Percentiles rank a stretch among this genome's conserved stretches.
phyloP scores from a whole-genome alignment of 1,284 basidiomycete genomes.

The Fomitopsis pinicola region DNA sequence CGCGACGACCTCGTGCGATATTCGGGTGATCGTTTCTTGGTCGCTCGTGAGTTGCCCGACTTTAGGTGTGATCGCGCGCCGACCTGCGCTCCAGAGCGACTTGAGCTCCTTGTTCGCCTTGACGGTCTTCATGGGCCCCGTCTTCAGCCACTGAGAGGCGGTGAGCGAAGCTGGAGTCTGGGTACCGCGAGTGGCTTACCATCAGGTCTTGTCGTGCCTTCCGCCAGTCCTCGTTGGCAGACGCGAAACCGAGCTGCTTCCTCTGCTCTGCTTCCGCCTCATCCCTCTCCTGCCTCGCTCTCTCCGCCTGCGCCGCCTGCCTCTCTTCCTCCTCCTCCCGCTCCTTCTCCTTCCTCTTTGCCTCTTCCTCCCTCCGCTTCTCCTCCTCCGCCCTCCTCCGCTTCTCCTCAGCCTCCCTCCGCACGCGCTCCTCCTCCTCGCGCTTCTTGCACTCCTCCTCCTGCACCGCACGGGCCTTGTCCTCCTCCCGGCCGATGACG shows the following conservation, averaged over 20 bases:
- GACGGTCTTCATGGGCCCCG: slow-evolving; percentile 66
- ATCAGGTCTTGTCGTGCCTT: slow-evolving; percentile 57
- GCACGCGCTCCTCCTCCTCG: slow-evolving; percentile 35
- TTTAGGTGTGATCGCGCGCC: slow-evolving; percentile 86
- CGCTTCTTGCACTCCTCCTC: slow-evolving; percentile 48
- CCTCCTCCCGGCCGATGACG: slow-evolving; percentile 62
- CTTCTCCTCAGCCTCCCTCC: slow-evolving; percentile 32
- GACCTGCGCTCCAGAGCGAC: slow-evolving; percentile 56
- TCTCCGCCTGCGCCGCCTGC: slow-evolving; percentile 26
- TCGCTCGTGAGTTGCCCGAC: slow-evolving; percentile 92
- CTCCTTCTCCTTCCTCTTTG: slow-evolving; percentile 28
- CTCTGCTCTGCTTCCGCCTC: slow-evolving; percentile 24
- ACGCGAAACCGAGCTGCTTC: slow-evolving; percentile 43
- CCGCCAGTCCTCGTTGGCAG: slow-evolving; percentile 65
- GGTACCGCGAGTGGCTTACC: slow-evolving; percentile 32
- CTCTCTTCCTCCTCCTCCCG: slow-evolving; percentile 16
- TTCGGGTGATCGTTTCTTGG: slow-evolving; percentile 57
- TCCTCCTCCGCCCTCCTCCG: slow-evolving; percentile 35
- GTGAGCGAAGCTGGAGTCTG: neutral
- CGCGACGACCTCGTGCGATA: slow-evolving; percentile 63
- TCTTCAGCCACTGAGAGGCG: slow-evolving; percentile 59
- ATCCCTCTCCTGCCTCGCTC: slow-evolving; percentile 23
- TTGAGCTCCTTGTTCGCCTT: slow-evolving; percentile 61
- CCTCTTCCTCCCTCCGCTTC: slow-evolving; percentile 29
- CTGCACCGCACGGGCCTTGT: slow-evolving; percentile 45